phyloP scores from a whole-genome alignment of 2,329 filamentous ascomycete genomes.

The Orbilia ellipsospora region DNA sequence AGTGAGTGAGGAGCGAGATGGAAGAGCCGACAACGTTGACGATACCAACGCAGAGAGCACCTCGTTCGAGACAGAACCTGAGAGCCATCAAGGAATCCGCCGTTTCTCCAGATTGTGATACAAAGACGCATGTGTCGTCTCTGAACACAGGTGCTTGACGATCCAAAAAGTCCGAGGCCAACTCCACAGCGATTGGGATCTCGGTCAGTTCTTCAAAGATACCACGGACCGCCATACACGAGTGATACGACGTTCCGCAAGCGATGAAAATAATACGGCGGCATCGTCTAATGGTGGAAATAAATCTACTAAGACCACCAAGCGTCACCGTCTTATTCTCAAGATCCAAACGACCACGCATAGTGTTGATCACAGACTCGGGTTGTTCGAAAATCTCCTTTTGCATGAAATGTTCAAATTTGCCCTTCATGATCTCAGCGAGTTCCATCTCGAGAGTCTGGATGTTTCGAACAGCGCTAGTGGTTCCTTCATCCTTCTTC shows the following conservation, averaged over 20 bases:
- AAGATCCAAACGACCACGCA: constrained; percentile 96
- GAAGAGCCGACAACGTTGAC: constrained; percentile 99
- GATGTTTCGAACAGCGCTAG: constrained; percentile 95
- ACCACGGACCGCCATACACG: constrained; percentile 98
- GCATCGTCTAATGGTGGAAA: constrained; percentile 94
- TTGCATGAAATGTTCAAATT: constrained; percentile 99
- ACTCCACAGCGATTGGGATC: constrained; percentile 95
- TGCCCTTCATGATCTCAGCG: constrained; percentile 99
- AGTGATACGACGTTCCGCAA: constrained; percentile 98
- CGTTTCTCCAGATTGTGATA: constrained; percentile 98
- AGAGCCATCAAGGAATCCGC: constrained; percentile 97
- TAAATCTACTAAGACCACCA: constrained; percentile 94
- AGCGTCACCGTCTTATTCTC: constrained; percentile 95
- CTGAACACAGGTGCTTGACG: constrained; percentile 97
- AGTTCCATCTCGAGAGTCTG: constrained; percentile 99
- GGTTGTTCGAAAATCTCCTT: constrained; percentile 99
- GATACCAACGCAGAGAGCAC: constrained; percentile 95
- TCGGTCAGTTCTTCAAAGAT: constrained; percentile 98
- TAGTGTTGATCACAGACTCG: constrained; percentile 98
- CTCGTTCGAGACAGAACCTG: constrained; percentile 96
- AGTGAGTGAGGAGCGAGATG: constrained; percentile 98
- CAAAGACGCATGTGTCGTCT: constrained; percentile 96
- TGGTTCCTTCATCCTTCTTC: constrained; percentile 88
- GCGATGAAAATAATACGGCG: constrained; percentile 98
- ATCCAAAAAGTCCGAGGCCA: constrained; percentile 98